Evolutionary conservation across 352 stramenopile species (phyloP).

Genomic region (Phytopythium delawarense): DNA sequence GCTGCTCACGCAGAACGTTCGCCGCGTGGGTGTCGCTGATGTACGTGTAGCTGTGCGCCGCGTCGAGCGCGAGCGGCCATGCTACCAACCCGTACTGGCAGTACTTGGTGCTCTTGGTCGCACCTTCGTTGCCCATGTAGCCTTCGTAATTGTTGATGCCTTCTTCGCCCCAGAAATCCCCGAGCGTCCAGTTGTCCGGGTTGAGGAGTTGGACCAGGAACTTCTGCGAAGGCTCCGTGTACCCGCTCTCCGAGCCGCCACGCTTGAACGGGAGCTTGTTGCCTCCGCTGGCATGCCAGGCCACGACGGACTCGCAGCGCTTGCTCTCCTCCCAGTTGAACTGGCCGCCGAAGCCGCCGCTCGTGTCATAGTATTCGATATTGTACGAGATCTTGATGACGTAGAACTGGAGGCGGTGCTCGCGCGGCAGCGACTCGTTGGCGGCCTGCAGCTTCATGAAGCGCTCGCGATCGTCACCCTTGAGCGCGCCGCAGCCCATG

Average conservation of each 20-base stretch:
- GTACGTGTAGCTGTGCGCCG: slow-evolving; percentile 10
- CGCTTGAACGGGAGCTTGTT: slow-evolving; percentile 1
- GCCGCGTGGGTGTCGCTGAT: slow-evolving; percentile 5
- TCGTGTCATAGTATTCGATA: slow-evolving; percentile 11
- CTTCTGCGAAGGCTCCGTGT: not conserved
- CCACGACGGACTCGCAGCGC: slow-evolving; percentile 7
- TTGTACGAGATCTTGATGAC: slow-evolving; percentile 11
- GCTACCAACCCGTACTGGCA: slow-evolving; percentile 13
- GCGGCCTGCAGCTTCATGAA: slow-evolving; percentile 9
- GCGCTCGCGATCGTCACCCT: slow-evolving; percentile 14
- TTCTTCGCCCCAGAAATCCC: slow-evolving; percentile 12
- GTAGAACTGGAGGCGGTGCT: slow-evolving; percentile 11
- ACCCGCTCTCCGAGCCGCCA: not conserved
- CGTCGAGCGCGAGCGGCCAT: slow-evolving; percentile 1
- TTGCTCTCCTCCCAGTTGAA: slow-evolving; percentile 9
- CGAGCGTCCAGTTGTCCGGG: slow-evolving; percentile 11
- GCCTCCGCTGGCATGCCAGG: slow-evolving; percentile 10
- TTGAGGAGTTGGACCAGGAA: slow-evolving; percentile 20
- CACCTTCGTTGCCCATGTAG: slow-evolving; percentile 17
- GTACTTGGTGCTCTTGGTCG: slow-evolving; percentile 15
- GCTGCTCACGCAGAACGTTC: slow-evolving; percentile 3
- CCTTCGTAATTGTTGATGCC: slow-evolving; percentile 12
- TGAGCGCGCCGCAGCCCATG: slow-evolving; percentile 10
- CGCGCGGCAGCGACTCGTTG: slow-evolving; percentile 1
- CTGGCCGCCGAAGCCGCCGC: not conserved